Evolutionary conservation across 2,329 filamentous ascomycete species (phyloP).

Genomic region (Pseudocercospora macadamiae): DNA sequence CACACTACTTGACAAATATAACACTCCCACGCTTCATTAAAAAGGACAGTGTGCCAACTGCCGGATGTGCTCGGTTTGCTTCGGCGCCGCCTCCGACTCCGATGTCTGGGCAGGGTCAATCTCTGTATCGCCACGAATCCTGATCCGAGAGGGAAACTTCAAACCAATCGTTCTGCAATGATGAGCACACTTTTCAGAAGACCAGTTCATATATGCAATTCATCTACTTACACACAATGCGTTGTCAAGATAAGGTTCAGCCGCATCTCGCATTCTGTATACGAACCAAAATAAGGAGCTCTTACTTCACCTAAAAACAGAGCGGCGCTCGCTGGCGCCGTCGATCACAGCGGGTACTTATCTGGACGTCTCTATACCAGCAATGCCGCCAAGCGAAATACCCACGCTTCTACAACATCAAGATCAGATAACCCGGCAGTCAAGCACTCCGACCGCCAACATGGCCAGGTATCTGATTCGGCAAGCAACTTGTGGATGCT

Average conservation of each 20-base stretch:
- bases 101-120: neutral
- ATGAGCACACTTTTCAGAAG: neutral
- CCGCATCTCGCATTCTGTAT: neutral
- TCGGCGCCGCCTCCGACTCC: neutral
- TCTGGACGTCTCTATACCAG: slow-evolving; percentile 2
- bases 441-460: neutral
- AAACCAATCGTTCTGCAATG: neutral
- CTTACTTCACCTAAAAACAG: neutral
- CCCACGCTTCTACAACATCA: neutral
- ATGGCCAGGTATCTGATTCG: neutral
- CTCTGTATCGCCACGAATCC: neutral
- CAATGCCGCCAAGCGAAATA: neutral
- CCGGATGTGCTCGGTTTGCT: neutral
- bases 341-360: slow-evolving; percentile 5
- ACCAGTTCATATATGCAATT: neutral
- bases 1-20: no score
- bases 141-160: neutral
- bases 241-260: slow-evolving; percentile 7
- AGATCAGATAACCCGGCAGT: neutral
- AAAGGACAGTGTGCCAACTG: no score
- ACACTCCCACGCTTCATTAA: no score
- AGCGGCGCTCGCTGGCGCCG: slow-evolving; percentile 3
- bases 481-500: neutral
- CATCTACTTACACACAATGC: neutral
- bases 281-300: slow-evolving; percentile 4